Conservation (phyloP, 306 rosid genomes). For the Trifolium pratense region DNA sequence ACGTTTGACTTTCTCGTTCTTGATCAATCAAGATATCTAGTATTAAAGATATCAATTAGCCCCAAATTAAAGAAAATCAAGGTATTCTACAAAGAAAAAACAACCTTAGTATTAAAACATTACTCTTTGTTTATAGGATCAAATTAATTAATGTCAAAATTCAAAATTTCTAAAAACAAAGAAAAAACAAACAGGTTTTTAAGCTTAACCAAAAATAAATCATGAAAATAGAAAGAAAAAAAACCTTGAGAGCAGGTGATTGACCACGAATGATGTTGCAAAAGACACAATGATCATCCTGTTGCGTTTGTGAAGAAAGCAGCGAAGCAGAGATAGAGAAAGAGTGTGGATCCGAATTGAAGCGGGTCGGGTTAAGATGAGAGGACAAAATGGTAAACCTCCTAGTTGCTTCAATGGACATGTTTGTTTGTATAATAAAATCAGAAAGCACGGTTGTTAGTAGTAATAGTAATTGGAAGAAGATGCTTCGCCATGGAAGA, state of each 20-base stretch:
- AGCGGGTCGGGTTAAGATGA: conserved; percentile 59
- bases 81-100: no score
- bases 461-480: background rate
- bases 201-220: no score
- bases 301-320: conserved; percentile 27
- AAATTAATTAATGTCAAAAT: no score
- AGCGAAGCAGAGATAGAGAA: conserved; percentile 31
- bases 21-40: background rate
- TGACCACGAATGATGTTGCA: conserved; percentile 76
- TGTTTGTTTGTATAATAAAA: background rate
- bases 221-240: no score
- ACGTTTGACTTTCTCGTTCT: background rate
- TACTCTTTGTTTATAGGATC: no score
- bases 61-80: no score
- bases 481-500: background rate
- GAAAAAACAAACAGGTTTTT: no score
- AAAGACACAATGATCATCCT: conserved; percentile 78
- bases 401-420: conserved; percentile 56
- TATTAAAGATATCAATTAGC: no score
- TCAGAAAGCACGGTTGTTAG: conserved; percentile 8
- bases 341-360: conserved; percentile 10
- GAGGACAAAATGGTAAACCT: conserved; percentile 72
- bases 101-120: no score
- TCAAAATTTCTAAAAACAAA: no score
- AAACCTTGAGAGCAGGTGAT: conserved; percentile 72